Conservation (phyloP, 345 rosid species). For the Eucalyptus pauciflora region DNA sequence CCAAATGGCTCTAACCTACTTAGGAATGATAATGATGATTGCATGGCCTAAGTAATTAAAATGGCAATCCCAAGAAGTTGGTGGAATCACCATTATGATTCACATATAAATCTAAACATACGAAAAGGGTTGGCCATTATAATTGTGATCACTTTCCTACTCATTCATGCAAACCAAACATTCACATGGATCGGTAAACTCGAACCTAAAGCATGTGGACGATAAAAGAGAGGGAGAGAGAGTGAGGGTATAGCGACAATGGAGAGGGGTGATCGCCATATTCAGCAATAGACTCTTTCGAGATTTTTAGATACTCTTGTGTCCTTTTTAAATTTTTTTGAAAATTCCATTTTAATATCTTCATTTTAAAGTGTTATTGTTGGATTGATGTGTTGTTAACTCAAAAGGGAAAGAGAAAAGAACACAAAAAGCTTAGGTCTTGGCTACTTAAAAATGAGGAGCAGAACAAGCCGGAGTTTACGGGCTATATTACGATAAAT, state of each 20-base stretch:
- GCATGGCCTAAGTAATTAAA: background rate
- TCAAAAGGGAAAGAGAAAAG: too few species aligned
- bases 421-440: too few species aligned
- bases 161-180: background rate
- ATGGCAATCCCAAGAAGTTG: background rate
- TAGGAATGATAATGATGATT: background rate
- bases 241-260: accelerated
- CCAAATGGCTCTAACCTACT: background rate
- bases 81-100: background rate
- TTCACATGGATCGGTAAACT: accelerated
- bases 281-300: accelerated
- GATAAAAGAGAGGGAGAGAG: too few species aligned
- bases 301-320: too few species aligned
- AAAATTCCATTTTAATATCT: accelerated
- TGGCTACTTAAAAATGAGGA: background rate
- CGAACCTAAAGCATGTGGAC: background rate
- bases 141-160: accelerated
- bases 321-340: too few species aligned
- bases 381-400: background rate
- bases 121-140: background rate
- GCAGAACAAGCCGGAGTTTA: background rate
- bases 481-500: too few species aligned
- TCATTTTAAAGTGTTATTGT: too few species aligned
- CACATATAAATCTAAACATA: accelerated
- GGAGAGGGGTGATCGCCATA: background rate